phyloP scores from a whole-genome alignment of 2,329 filamentous ascomycete species.

The Aspergillus sp. region DNA sequence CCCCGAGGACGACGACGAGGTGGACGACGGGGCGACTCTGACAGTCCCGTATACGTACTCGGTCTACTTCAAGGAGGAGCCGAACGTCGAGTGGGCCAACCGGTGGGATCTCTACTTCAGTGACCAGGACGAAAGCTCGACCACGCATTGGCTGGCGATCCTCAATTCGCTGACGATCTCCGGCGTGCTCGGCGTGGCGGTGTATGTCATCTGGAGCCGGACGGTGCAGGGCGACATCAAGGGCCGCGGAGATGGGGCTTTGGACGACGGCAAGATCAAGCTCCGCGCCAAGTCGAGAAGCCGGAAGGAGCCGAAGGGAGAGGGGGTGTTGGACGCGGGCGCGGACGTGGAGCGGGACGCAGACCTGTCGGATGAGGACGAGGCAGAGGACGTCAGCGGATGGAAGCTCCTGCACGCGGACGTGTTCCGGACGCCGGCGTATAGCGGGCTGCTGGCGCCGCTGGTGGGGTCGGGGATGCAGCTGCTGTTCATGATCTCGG shows the following conservation, averaged over 20 bases:
- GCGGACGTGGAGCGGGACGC: constrained; percentile 44
- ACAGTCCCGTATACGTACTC: constrained; percentile 80
- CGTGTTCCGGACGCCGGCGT: constrained; percentile 66
- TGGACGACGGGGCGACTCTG: constrained; percentile 56
- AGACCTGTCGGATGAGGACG: constrained; percentile 58
- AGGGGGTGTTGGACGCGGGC: constrained; percentile 51
- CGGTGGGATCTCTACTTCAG: constrained; percentile 87
- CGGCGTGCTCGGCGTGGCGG: constrained; percentile 65
- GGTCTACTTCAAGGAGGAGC: constrained; percentile 79
- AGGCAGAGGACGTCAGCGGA: constrained; percentile 69
- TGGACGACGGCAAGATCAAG: constrained; percentile 59
- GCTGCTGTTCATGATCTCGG: constrained; percentile 69
- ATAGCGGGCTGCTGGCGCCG: constrained; percentile 66
- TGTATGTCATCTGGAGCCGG: constrained; percentile 69
- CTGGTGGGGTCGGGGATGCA: constrained; percentile 80
- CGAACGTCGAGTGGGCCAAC: constrained; percentile 68
- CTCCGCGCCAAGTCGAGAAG: constrained; percentile 35
- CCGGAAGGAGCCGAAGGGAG: constrained; percentile 44
- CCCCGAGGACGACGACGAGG: constrained; percentile 46
- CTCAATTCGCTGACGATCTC: constrained; percentile 80
- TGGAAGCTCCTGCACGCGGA: constrained; percentile 88
- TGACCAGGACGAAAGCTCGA: constrained; percentile 71
- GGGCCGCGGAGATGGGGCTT: constrained; percentile 54
- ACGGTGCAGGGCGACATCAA: constrained; percentile 74
- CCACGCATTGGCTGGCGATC: constrained; percentile 82